Base-by-base conservation (phyloP, 169 alveolate genomes). In the Plasmodium ovale region DNA sequence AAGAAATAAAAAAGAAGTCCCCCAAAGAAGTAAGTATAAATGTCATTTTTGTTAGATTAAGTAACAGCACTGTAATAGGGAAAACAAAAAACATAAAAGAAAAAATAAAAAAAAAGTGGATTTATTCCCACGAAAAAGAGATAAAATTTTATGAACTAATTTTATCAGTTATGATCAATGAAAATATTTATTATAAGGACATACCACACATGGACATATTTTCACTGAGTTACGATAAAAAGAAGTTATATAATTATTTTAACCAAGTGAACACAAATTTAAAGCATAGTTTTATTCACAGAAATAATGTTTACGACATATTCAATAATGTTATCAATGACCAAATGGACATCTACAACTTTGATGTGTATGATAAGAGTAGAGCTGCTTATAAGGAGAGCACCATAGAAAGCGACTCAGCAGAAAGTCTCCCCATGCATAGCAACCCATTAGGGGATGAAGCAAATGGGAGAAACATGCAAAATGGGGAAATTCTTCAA, bases 61-160 rank as follows among this genome's bases (percentile, higher is more conserved):
- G 95, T 56, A 93, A 93, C 64, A 92, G 95, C 29, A 51, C 93
- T 69, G 93, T 93, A 71, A 71, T 93, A 14, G 92, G 94, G 35
- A 91, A 93, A 62, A 89, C 96, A 2, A 71, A 82, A 39, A 87
- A 91, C 56, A 94, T 94, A 21, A 84, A 88, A 27, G 59, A 74
- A 69, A 87, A 92, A 47, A 92, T 90, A 59, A 87, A 91, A 39
- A 79, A 89, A 35, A 88, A 79, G 25, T 82, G 90, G 90, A 92
- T 89, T 47, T 92, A 90, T 53, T 88, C 92, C 16, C 96, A 94
- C 44, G 96, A 92, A 44, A 94, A 94, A 94, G 95, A 94, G 79
- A 88, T 92, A 33, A 85, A 92, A 56, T 94, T 87, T 89, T 89
- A 94, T 59, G 96, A 94, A 68, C 87, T 92, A 42, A 87, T 92